phyloP scores from a whole-genome alignment of 2,329 filamentous ascomycete genomes.

The Talaromyces sp. region DNA sequence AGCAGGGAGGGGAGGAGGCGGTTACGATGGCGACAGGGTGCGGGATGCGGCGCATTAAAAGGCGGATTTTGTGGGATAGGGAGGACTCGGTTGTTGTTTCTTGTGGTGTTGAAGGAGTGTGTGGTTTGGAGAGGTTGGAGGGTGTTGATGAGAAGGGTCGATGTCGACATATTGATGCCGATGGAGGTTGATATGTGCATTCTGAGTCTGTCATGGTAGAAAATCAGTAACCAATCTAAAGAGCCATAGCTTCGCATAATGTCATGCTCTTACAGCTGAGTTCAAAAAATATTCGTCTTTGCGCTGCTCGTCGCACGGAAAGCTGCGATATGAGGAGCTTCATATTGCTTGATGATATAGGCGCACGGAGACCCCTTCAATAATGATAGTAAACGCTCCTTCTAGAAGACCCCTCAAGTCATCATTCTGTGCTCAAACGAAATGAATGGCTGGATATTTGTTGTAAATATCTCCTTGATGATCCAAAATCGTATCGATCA shows the following conservation, averaged over 20 bases:
- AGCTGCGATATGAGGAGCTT: conserved; percentile 29
- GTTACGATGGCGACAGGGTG: conserved; percentile 60
- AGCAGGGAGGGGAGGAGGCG: conserved; percentile 26
- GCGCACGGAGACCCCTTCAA: background rate
- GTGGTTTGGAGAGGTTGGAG: background rate
- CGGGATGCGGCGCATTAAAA: conserved; percentile 55
- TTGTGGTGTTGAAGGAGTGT: background rate
- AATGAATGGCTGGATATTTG: background rate
- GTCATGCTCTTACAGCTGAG: background rate
- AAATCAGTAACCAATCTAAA: too few species aligned
- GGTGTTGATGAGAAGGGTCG: conserved; percentile 8
- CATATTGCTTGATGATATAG: conserved; percentile 28
- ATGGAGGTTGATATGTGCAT: background rate
- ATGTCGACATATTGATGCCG: background rate
- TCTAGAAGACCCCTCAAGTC: background rate
- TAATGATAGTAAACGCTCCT: background rate
- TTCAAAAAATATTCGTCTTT: conserved; percentile 13
- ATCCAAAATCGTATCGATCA: background rate
- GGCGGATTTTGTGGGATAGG: conserved; percentile 36
- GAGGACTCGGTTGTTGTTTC: conserved; percentile 4
- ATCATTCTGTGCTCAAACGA: background rate
- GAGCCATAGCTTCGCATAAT: background rate
- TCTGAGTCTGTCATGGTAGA: background rate
- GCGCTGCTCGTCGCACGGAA: conserved; percentile 24
- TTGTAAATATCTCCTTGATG: background rate